Percentiles rank a stretch among this genome's conserved stretches.
phyloP scores from a whole-genome alignment of 495 filamentous ascomycete genomes.

The Friedmanniomyces simplex region DNA sequence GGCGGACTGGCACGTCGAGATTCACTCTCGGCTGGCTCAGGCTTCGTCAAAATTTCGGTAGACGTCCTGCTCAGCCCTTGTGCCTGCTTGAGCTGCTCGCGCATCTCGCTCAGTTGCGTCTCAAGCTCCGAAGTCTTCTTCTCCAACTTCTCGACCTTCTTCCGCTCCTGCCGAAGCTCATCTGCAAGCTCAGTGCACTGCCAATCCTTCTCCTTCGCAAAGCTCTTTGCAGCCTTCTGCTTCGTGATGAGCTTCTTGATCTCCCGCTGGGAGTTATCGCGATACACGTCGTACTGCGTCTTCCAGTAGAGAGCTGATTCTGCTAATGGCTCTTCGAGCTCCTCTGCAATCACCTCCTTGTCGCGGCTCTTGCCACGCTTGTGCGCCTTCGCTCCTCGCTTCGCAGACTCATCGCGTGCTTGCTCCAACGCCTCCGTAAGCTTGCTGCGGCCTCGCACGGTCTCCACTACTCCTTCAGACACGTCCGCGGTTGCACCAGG shows the following conservation, averaged over 20 bases:
- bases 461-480: neutral
- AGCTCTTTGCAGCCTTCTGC: slow-evolving; percentile 67
- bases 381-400: neutral
- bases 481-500: neutral
- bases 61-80: too few relatives aligned
- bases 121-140: slow-evolving; percentile 19
- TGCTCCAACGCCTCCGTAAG: slow-evolving; percentile 41
- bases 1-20: too few relatives aligned
- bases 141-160: slow-evolving; percentile 42
- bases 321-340: slow-evolving; percentile 70
- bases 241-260: slow-evolving; percentile 47
- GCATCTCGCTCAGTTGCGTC: slow-evolving; percentile 22
- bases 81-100: neutral
- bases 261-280: slow-evolving; percentile 59
- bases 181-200: slow-evolving; percentile 63
- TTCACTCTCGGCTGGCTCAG: too few relatives aligned
- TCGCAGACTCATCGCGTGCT: slow-evolving; percentile 24
- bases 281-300: slow-evolving; percentile 71
- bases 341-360: slow-evolving; percentile 50
- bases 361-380: slow-evolving; percentile 1
- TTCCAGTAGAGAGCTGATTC: slow-evolving; percentile 93
- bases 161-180: slow-evolving; percentile 55
- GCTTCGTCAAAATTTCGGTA: too few relatives aligned
- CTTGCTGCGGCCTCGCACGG: slow-evolving; percentile 35
- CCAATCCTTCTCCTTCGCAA: slow-evolving; percentile 78